Evolutionary conservation across 2,329 filamentous ascomycete species (phyloP).

Genomic region (Aschersonia sp.): DNA sequence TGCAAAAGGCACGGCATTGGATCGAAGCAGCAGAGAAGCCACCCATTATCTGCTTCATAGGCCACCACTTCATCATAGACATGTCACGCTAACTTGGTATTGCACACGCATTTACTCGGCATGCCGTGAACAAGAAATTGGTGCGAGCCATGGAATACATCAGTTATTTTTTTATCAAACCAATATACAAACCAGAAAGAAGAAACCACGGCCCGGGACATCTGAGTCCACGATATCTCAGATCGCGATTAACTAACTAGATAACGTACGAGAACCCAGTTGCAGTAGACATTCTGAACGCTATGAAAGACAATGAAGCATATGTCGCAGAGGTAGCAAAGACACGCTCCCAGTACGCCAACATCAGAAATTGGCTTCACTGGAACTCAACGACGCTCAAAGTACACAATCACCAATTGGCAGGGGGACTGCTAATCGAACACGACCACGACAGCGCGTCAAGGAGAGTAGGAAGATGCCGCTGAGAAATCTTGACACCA

Average conservation of each 20-base stretch:
- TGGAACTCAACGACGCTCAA: background rate
- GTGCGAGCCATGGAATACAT: background rate
- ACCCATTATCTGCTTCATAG: background rate
- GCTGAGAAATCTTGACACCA: no score
- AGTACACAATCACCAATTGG: background rate
- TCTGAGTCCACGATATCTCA: background rate
- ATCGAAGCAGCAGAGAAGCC: background rate
- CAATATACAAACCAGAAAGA: background rate
- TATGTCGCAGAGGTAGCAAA: background rate
- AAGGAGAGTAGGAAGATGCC: background rate
- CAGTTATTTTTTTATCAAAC: background rate
- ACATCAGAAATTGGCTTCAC: background rate
- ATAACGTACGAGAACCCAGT: background rate
- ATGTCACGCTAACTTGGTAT: background rate
- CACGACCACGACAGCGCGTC: background rate
- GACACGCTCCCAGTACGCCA: background rate
- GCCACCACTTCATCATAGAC: background rate
- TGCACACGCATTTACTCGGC: background rate
- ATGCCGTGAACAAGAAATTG: background rate
- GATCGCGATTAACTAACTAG: background rate
- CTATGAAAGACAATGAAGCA: background rate
- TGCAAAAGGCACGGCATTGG: background rate
- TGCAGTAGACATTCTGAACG: background rate
- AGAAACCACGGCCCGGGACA: background rate
- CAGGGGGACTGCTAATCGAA: background rate